Percentiles rank a stretch among this genome's conserved stretches.
phyloP scores from a whole-genome alignment of 352 stramenopile genomes.

The Saprolegnia diclina region DNA sequence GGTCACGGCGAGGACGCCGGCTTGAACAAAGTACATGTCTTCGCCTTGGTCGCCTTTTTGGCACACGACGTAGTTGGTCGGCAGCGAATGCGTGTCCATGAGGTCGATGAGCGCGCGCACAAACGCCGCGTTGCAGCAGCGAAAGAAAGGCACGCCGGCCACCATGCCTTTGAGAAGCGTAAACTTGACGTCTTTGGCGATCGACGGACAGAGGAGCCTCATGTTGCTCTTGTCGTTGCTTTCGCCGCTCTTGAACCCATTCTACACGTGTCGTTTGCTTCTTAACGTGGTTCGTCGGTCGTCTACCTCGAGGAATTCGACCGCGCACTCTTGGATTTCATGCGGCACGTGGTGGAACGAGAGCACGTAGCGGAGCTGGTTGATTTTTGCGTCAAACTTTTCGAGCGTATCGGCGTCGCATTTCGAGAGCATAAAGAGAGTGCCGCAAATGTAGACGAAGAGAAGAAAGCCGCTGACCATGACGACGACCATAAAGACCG shows the following conservation, averaged over 20 bases:
- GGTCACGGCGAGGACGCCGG: conserved; percentile 52
- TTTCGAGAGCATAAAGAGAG: conserved; percentile 69
- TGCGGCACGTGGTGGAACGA: conserved; percentile 55
- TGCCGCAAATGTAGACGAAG: conserved; percentile 66
- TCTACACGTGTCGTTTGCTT: not conserved
- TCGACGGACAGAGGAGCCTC: conserved; percentile 58
- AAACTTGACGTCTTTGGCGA: conserved; percentile 62
- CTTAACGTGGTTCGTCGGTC: not conserved
- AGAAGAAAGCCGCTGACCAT: conserved; percentile 53
- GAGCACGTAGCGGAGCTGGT: conserved; percentile 62
- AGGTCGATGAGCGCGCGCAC: conserved; percentile 50
- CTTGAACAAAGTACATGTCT: conserved; percentile 66
- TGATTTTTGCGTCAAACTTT: conserved; percentile 50
- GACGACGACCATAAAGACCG: conserved; percentile 58
- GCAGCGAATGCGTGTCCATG: conserved; percentile 50
- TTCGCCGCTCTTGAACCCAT: conserved; percentile 47
- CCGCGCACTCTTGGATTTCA: conserved; percentile 42
- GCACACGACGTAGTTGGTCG: conserved; percentile 53
- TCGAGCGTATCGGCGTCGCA: conserved; percentile 53
- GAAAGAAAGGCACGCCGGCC: conserved; percentile 51
- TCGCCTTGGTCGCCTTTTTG: conserved; percentile 51
- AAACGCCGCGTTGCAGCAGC: conserved; percentile 50
- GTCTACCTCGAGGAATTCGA: conserved; percentile 63
- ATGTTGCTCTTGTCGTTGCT: conserved; percentile 55
- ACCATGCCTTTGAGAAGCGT: conserved; percentile 51